Percentiles rank a stretch among this genome's conserved stretches.
These are phyloP conservation scores for Cercospora brassicicola DNA, from an alignment of 2,329 filamentous ascomycete species.

Conservation along the genomic window DNA sequence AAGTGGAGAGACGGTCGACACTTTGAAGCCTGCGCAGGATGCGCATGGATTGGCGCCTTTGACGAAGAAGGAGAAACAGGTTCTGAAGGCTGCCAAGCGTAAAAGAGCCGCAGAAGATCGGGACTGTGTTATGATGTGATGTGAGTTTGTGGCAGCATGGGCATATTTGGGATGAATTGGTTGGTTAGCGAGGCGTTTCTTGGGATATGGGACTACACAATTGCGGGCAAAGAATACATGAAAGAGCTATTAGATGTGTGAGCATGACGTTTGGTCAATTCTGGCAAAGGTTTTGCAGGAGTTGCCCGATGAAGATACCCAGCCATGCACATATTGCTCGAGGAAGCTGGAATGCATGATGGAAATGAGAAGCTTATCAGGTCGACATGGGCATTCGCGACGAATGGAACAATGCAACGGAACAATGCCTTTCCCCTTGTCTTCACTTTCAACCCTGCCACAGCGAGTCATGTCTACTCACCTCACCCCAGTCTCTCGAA, in stretches of 20 bases:
- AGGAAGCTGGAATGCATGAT: no score
- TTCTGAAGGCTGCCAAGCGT: conserved; percentile 32
- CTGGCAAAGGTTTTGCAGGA: no score
- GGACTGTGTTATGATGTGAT: conserved; percentile 49
- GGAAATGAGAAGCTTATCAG: no score
- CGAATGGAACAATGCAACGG: no score
- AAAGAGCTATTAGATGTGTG: not conserved
- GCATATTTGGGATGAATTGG: not conserved
- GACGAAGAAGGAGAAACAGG: conserved; percentile 36
- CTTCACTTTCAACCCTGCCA: no score
- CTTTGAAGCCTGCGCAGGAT: conserved; percentile 13
- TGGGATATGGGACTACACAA: not conserved
- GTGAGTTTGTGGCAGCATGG: not conserved
- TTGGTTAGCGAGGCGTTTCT: not conserved
- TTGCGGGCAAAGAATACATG: not conserved
- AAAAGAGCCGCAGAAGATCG: conserved; percentile 41
- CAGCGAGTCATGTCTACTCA: not conserved
- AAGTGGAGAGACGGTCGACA: conserved; percentile 5
- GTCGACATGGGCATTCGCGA: no score
- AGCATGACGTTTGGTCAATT: no score
- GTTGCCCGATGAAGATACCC: no score
- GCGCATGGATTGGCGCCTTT: conserved; percentile 5
- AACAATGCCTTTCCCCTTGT: no score
- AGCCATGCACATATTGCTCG: no score
- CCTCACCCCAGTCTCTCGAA: no score